Evolutionary conservation across 2,329 filamentous ascomycete genomes (phyloP).

Genomic region (Pseudogymnoascus sp.): DNA sequence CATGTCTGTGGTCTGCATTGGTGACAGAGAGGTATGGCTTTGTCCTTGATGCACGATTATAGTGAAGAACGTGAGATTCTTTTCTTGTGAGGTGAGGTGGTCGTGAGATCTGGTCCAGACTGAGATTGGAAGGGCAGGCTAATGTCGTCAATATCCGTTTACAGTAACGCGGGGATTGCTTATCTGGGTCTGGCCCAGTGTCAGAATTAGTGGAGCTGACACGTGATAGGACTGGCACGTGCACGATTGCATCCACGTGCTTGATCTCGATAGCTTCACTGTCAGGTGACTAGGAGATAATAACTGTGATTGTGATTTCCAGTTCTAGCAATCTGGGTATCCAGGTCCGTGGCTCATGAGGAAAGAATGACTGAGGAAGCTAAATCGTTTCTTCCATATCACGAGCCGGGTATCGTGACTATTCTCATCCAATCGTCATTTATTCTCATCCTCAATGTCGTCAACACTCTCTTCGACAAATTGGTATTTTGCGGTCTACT

Average conservation of each 20-base stretch:
- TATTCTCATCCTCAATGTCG: constrained; percentile 51
- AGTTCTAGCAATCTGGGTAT: not conserved
- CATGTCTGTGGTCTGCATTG: not conserved
- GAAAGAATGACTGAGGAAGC: not conserved
- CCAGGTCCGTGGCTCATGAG: not conserved
- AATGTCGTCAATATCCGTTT: not conserved
- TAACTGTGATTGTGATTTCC: not conserved
- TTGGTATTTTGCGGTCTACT: constrained; percentile 61
- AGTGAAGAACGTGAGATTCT: not conserved
- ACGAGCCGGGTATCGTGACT: constrained; percentile 51
- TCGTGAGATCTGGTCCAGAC: not conserved
- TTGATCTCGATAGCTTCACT: not conserved
- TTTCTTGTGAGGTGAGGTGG: not conserved
- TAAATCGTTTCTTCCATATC: constrained; percentile 38
- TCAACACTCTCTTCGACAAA: constrained; percentile 49
- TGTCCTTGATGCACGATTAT: not conserved
- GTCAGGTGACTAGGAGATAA: not conserved
- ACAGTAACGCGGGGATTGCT: not conserved
- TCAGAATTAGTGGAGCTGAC: not conserved
- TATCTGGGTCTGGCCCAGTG: not conserved
- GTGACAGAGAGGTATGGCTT: not conserved
- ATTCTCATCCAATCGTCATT: constrained; percentile 56
- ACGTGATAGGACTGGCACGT: not conserved
- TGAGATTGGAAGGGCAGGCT: not conserved
- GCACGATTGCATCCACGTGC: not conserved